Evolutionary conservation across 768 basidiomycete genomes (phyloP), one percentile per base, ranked within the genome.

Genomic region (Hortiboletus campestris): DNA sequence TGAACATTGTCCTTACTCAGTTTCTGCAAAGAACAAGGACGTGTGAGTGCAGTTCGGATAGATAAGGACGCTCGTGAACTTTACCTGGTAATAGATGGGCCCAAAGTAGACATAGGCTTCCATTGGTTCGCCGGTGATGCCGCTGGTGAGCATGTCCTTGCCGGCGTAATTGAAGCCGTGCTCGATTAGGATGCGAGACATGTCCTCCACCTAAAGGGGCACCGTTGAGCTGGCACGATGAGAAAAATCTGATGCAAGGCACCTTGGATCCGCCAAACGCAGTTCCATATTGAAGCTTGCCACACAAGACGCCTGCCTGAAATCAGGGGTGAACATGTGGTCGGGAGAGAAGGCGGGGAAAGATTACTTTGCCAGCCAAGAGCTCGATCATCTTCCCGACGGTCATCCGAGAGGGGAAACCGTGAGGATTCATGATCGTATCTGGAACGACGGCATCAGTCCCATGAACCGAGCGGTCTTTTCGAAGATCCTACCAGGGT

Each of bases 301-400:
- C 96, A 42, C 80, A 80, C 51, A 98, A 72, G 13, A 98, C 94
- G 28, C 96, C 96, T 13, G 96, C 96, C 91, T 93, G 59, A 6
- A 48, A 42, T 28, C 22, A 41, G 29, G 38, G 19, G 34, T 63
- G 3, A 57, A 28, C 53, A 19, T 57, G 50, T n/a, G 25, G 48
- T n/a, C 46, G 17, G 36, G 43, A 25, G 12, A 47, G 38, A 44
- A 50, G 13, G 16, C 28, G 35, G 38, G 10, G 3, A 14, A 25
- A 7, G 16, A 20, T 46, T 54, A 90, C 91, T 82, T 99, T 99
- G 48, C 97, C 96, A 13, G 94, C 91, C 32, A 99, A 76, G 20
- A 98, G 78, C 73, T 99, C 97, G 50, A 99, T 97, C 97, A 99
- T 99, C 78, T 99, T 99, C 46, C 97, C 97, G 29, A 99, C 97